Evolutionary conservation across 2,329 filamentous ascomycete genomes (phyloP).

Genomic region (Pestalotiopsis sp.): DNA sequence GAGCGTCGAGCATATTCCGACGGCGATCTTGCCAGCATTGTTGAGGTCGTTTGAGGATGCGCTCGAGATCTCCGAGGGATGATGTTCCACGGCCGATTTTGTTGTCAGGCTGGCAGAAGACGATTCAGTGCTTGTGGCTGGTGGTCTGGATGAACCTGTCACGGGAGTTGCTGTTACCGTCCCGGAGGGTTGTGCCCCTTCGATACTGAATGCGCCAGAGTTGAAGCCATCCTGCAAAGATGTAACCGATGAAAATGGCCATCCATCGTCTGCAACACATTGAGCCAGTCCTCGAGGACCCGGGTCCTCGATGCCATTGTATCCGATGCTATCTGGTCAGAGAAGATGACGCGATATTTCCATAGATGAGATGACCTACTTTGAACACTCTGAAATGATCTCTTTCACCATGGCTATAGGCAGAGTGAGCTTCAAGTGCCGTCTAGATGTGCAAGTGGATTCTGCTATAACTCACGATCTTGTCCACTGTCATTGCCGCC

Average conservation of each 20-base stretch:
- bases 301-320: conserved; percentile 29
- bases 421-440: neutral
- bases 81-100: neutral
- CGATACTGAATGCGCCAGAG: neutral
- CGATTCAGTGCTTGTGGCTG: neutral
- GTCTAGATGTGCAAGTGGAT: neutral
- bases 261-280: neutral
- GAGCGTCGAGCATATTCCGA: conserved; percentile 46
- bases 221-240: neutral
- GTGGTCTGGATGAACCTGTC: neutral
- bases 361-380: conserved; percentile 38
- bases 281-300: conserved; percentile 19
- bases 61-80: neutral
- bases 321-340: conserved; percentile 25
- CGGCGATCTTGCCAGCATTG: conserved; percentile 45
- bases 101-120: neutral
- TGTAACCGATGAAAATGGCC: too few relatives aligned
- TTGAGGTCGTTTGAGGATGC: conserved; percentile 31
- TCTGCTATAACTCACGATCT: conserved; percentile 45
- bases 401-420: conserved; percentile 52
- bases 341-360: conserved; percentile 10
- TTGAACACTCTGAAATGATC: conserved; percentile 54
- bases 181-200: neutral
- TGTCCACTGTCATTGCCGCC: conserved; percentile 34
- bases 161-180: neutral